phyloP scores from a whole-genome alignment of 352 stramenopile genomes.

The Phytophthora foliorum region DNA sequence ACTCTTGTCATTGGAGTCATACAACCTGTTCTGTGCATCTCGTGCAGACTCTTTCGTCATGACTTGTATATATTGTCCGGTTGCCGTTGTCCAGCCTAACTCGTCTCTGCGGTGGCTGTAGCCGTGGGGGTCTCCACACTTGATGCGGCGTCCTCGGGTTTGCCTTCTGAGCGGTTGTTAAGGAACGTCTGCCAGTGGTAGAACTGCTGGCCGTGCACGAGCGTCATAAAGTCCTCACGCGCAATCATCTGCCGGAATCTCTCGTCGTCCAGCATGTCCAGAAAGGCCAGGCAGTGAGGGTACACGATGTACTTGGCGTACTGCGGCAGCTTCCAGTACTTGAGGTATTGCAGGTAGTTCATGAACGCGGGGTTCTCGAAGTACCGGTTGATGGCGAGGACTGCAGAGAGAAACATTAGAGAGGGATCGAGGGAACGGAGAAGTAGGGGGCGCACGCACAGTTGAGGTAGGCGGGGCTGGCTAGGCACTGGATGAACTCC shows the following conservation, averaged over 20 bases:
- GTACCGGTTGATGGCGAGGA: slow-evolving; percentile 92
- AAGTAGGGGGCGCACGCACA: slow-evolving; percentile 48
- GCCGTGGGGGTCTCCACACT: slow-evolving; percentile 15
- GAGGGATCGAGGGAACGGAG: not conserved
- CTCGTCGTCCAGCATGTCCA: slow-evolving; percentile 91
- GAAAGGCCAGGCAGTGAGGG: slow-evolving; percentile 88
- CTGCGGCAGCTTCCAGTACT: slow-evolving; percentile 94
- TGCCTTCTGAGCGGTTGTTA: slow-evolving; percentile 77
- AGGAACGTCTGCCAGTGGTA: slow-evolving; percentile 92
- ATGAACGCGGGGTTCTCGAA: slow-evolving; percentile 93
- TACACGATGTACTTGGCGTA: slow-evolving; percentile 94
- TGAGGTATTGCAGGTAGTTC: slow-evolving; percentile 93
- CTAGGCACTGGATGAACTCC: slow-evolving; percentile 94
- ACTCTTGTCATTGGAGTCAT: slow-evolving; percentile 13
- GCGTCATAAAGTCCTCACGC: slow-evolving; percentile 88
- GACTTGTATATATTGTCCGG: slow-evolving; percentile 27
- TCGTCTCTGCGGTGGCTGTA: slow-evolving; percentile 29
- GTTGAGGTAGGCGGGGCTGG: slow-evolving; percentile 91
- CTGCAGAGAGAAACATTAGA: slow-evolving; percentile 37
- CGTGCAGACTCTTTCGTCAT: not conserved
- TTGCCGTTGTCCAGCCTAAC: slow-evolving; percentile 9
- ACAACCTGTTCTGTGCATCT: slow-evolving; percentile 16
- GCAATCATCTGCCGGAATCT: slow-evolving; percentile 91
- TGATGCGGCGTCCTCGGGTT: slow-evolving; percentile 28
- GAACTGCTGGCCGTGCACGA: slow-evolving; percentile 91